Conservation (phyloP, 192 early-diverging fungal species). For the Coemansia sp. region DNA sequence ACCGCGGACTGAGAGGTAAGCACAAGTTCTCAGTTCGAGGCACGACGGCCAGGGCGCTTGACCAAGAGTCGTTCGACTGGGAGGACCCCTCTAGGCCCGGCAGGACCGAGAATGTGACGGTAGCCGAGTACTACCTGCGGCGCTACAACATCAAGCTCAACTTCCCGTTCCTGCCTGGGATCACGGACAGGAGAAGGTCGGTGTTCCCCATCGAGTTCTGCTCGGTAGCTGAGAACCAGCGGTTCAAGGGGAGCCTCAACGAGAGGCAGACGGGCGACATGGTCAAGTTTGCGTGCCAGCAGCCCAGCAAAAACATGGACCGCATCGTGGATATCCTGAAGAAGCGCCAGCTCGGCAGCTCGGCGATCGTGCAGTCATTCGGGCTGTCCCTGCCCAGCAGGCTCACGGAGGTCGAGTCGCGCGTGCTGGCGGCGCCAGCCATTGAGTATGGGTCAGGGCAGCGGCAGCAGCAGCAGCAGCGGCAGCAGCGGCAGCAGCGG, state of each 20-base stretch:
- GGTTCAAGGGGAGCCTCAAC: constrained; percentile 77
- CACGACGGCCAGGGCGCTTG: constrained; percentile 66
- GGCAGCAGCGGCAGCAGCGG: too few relatives aligned
- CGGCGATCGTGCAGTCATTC: constrained; percentile 76
- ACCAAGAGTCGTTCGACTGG: constrained; percentile 70
- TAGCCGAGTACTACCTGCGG: constrained; percentile 75
- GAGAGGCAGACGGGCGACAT: constrained; percentile 89
- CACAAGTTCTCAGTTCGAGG: constrained; percentile 72
- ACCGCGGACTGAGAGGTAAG: constrained; percentile 58
- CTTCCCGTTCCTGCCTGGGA: constrained; percentile 80
- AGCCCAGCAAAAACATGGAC: constrained; percentile 75
- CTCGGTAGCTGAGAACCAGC: constrained; percentile 76
- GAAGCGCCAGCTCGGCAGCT: constrained; percentile 62
- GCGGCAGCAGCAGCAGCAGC: constrained; percentile 9
- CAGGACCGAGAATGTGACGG: constrained; percentile 57
- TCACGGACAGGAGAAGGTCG: constrained; percentile 66
- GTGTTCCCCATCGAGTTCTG: constrained; percentile 91
- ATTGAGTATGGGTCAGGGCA: constrained; percentile 64
- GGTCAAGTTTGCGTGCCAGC: constrained; percentile 90
- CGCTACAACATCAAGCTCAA: constrained; percentile 69
- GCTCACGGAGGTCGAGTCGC: constrained; percentile 70
- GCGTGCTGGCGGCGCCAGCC: constrained; percentile 75
- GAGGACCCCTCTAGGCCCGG: constrained; percentile 47
- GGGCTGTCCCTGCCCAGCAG: constrained; percentile 65
- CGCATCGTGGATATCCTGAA: constrained; percentile 73